These are phyloP conservation scores for Malus hybrid DNA, from an alignment of 331 rosid genomes.

Conservation along the genomic window DNA sequence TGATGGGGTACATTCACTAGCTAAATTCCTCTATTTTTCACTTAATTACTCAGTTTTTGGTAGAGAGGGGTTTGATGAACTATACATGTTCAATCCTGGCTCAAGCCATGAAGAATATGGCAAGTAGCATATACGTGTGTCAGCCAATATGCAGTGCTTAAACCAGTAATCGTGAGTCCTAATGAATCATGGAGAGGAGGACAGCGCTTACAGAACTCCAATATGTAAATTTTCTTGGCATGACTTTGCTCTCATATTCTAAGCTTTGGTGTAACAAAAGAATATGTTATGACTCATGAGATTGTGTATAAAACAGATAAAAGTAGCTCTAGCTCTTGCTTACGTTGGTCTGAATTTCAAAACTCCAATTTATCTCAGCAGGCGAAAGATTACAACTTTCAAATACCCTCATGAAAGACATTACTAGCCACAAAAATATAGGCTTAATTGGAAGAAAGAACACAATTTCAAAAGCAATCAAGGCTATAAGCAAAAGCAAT, in stretches of 20 bases:
- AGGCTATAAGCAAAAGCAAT: too few species aligned
- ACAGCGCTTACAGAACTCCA: slow-evolving; percentile 68
- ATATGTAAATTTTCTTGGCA: slow-evolving; percentile 21
- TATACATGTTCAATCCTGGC: slow-evolving; percentile 78
- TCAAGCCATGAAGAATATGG: slow-evolving; percentile 49
- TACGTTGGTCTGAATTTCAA: neutral
- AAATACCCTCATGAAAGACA: neutral
- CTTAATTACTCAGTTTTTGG: too few species aligned
- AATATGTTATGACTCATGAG: neutral
- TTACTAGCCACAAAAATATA: neutral
- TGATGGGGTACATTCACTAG: slow-evolving; percentile 54
- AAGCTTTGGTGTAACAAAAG: neutral
- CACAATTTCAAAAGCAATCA: neutral
- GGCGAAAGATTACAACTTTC: neutral
- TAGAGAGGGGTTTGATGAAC: slow-evolving; percentile 61
- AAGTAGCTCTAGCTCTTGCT: neutral
- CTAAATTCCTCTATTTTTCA: neutral
- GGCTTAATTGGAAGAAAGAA: neutral
- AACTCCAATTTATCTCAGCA: neutral
- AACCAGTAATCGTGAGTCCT: slow-evolving; percentile 48
- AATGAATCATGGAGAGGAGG: slow-evolving; percentile 54
- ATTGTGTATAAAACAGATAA: neutral
- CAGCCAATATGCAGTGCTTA: slow-evolving; percentile 65
- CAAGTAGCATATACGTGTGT: slow-evolving; percentile 60
- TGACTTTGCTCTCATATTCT: neutral